phyloP scores from a whole-genome alignment of 2,329 filamentous ascomycete species.

The Nothophaeocryptopus gaeumannii region DNA sequence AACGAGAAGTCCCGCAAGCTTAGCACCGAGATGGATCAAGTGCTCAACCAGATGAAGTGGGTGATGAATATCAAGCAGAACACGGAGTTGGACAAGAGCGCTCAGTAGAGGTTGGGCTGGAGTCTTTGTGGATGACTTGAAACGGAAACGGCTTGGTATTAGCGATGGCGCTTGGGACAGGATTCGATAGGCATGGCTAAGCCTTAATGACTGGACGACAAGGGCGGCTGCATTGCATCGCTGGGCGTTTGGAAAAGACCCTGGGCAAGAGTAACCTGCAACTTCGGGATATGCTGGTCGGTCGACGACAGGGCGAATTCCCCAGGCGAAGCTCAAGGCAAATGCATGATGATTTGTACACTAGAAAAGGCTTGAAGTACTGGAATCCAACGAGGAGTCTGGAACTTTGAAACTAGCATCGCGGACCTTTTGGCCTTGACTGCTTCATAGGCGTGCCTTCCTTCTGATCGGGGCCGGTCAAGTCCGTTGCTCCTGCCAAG shows the following conservation, averaged over 20 bases:
- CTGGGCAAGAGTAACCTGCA: no score
- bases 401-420: no score
- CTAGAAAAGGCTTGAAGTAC: background rate
- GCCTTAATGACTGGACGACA: conserved; percentile 4
- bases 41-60: conserved; percentile 68
- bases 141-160: conserved; percentile 3
- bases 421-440: no score
- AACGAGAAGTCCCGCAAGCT: conserved; percentile 56
- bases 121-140: background rate
- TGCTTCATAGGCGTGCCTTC: no score
- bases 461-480: no score
- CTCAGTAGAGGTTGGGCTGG: no score
- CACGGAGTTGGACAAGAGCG: conserved; percentile 10
- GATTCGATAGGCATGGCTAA: background rate
- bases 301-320: background rate
- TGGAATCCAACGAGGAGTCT: no score
- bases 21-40: conserved; percentile 60
- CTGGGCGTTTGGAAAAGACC: no score
- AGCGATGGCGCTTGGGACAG: conserved; percentile 9
- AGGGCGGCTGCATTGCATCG: background rate
- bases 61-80: conserved; percentile 63
- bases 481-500: no score
- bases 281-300: background rate
- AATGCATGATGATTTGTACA: background rate
- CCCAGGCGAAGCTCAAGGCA: background rate